Base-by-base conservation (phyloP, 352 stramenopile genomes). In the Globisporangium uncinulatum region DNA sequence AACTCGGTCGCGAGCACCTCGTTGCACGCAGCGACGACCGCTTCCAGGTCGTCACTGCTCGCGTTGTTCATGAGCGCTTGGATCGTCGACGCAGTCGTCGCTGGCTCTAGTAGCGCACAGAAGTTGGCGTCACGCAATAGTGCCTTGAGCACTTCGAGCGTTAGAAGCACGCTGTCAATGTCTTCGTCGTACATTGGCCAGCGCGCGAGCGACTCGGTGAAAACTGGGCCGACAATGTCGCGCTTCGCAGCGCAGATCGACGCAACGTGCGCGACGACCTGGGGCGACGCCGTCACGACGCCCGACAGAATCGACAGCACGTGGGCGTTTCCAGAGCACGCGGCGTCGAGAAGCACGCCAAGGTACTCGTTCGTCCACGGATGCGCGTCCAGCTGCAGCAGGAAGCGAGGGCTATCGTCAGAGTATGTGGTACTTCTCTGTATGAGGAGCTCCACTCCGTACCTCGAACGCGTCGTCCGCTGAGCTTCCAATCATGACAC, bases 171-270 rank as follows among this genome's bases (percentile, higher is more conserved):
- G n/a, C 73, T 57, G 44, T 88, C 77, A 2, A 83, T 56, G 52
- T 88, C 77, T 32, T 88, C 77, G 58, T 88, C 77, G 53, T 80
- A 88, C 21, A 88, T 54, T 4, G 77, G 77, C 77, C 77, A 88
- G 32, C 67, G 66, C 48, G 69, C 57, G 14, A 88, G 63, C 42
- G 70, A 67, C 29, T 79, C 65, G 43, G 79, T 71, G 20, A 86
- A 61, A 14, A 70, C 73, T 31, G 74, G 63, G 3, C 62, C 73
- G 19, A 88, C 57, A 1, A 61, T 65, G 11, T 73, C 63, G 1
- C 63, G 63, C 37, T 83, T 62, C 0, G 63, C 43, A 31, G 79
- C 63, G 32, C 71, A 83, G 53, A 72, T 70, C 5, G 57, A 64
- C 9, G 59, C 71, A n/a, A 84, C 63, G 20, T 74, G 69, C n/a